phyloP scores from a whole-genome alignment of 2,329 filamentous ascomycete species.

The Nectriaceae sp. region DNA sequence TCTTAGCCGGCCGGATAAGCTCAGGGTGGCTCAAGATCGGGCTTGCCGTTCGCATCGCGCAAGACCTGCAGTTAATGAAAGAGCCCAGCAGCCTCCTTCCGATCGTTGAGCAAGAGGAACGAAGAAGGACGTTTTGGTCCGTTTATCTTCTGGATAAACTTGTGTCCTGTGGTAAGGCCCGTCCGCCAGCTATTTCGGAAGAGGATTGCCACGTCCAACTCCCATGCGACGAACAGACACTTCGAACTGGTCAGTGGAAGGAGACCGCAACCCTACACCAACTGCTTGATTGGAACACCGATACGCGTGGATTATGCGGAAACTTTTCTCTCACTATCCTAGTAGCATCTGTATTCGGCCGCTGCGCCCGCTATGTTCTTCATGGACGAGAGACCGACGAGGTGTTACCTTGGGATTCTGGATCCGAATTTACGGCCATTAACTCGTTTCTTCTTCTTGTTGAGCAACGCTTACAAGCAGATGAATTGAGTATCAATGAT shows the following conservation, averaged over 20 bases:
- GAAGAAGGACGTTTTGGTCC: conserved; percentile 40
- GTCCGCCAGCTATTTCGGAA: conserved; percentile 36
- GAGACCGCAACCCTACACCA: conserved; percentile 12
- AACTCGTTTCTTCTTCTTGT: conserved; percentile 12
- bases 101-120: conserved; percentile 32
- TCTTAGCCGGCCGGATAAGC: conserved; percentile 15
- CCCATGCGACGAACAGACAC: conserved; percentile 23
- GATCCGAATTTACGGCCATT: conserved; percentile 13
- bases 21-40: conserved; percentile 40
- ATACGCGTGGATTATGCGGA: not conserved
- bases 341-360: conserved; percentile 12
- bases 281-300: conserved; percentile 10
- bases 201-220: conserved; percentile 34
- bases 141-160: conserved; percentile 40
- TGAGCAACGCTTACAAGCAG: conserved; percentile 5
- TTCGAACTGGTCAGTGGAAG: conserved; percentile 2
- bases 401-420: conserved; percentile 13
- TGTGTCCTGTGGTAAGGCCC: conserved; percentile 36
- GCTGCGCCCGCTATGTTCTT: conserved; percentile 11
- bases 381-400: conserved; percentile 1
- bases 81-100: conserved; percentile 27
- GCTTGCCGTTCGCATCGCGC: conserved; percentile 34
- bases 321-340: conserved; percentile 8
- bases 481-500: not conserved
- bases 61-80: conserved; percentile 35